These are phyloP conservation scores for Fusarium pseudonygamai DNA, from an alignment of 2,329 filamentous ascomycete species.

Conservation along the genomic window DNA sequence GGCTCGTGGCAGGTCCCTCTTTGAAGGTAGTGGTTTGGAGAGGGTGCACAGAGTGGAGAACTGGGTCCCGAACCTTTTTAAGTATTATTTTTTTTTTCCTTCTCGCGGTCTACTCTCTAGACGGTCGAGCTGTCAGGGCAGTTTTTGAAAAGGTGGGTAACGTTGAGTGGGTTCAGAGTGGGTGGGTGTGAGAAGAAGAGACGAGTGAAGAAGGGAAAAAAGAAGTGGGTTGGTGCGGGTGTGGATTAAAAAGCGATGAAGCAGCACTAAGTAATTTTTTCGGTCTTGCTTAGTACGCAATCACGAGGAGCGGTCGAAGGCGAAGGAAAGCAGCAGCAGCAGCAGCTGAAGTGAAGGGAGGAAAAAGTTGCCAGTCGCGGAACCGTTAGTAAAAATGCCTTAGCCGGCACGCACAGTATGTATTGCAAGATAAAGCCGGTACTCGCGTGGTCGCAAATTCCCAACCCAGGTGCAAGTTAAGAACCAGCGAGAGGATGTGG, in stretches of 20 bases:
- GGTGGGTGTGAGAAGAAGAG: conserved; percentile 37
- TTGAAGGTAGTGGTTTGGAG: conserved; percentile 56
- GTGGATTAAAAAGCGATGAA: conserved; percentile 34
- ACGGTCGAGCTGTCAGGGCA: conserved; percentile 44
- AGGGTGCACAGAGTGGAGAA: conserved; percentile 58
- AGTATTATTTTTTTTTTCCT: conserved; percentile 45
- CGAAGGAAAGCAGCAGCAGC: conserved; percentile 12
- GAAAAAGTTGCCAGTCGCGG: conserved; percentile 23
- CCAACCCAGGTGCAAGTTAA: conserved; percentile 26
- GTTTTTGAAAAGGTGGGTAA: conserved; percentile 44
- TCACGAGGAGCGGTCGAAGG: conserved; percentile 18
- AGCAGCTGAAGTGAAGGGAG: background rate
- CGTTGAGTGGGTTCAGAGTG: conserved; percentile 35
- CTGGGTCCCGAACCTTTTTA: conserved; percentile 56
- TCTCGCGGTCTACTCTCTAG: conserved; percentile 25
- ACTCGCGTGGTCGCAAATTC: conserved; percentile 32
- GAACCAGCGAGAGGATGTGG: conserved; percentile 27
- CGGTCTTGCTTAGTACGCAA: conserved; percentile 33
- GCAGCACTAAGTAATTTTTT: conserved; percentile 30
- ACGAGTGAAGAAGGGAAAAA: conserved; percentile 38
- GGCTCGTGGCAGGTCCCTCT: conserved; percentile 52
- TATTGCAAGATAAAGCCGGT: conserved; percentile 17
- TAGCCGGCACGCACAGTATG: conserved; percentile 36
- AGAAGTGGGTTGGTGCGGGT: conserved; percentile 39
- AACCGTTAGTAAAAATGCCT: conserved; percentile 38